Evolutionary conservation across 2,329 filamentous ascomycete species (phyloP).

Genomic region (Leptographium lundbergii): DNA sequence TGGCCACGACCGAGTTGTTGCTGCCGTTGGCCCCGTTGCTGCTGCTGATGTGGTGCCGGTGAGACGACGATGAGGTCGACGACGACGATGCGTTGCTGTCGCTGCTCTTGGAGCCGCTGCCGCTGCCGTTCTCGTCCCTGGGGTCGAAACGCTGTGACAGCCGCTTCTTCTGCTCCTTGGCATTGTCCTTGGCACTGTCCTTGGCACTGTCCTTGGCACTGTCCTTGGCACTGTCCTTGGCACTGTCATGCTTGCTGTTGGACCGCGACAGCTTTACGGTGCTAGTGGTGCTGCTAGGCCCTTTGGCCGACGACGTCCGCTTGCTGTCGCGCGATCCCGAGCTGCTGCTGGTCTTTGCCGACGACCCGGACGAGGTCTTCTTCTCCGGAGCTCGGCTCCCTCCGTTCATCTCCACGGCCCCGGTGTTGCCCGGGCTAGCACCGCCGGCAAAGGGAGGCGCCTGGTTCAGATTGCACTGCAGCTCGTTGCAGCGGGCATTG

Average conservation of each 20-base stretch:
- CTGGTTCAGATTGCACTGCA: conserved; percentile 13
- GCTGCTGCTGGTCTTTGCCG: neutral
- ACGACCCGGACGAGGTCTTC: neutral
- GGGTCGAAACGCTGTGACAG: conserved; percentile 19
- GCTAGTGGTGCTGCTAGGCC: conserved; percentile 11
- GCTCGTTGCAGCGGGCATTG: conserved; percentile 15
- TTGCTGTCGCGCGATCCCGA: neutral
- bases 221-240: conserved; percentile 10
- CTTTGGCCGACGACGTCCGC: neutral
- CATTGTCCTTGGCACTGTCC: conserved; percentile 7
- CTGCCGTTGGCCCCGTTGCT: conserved; percentile 3
- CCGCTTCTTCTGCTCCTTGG: conserved; percentile 16
- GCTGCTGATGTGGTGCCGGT: neutral
- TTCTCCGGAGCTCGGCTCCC: neutral
- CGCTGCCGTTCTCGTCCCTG: conserved; percentile 1
- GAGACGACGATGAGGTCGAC: neutral
- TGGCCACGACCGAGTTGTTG: conserved; percentile 1
- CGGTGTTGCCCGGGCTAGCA: conserved; percentile 1
- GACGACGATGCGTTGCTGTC: neutral
- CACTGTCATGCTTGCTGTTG: conserved; percentile 1
- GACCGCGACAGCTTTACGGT: conserved; percentile 6
- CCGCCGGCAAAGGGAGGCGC: conserved; percentile 11
- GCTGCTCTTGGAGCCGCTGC: neutral
- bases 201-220: conserved; percentile 11
- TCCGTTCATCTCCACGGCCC: neutral